Conservation (phyloP, 768 basidiomycete genomes). For the Kwoniella shandongensis region DNA sequence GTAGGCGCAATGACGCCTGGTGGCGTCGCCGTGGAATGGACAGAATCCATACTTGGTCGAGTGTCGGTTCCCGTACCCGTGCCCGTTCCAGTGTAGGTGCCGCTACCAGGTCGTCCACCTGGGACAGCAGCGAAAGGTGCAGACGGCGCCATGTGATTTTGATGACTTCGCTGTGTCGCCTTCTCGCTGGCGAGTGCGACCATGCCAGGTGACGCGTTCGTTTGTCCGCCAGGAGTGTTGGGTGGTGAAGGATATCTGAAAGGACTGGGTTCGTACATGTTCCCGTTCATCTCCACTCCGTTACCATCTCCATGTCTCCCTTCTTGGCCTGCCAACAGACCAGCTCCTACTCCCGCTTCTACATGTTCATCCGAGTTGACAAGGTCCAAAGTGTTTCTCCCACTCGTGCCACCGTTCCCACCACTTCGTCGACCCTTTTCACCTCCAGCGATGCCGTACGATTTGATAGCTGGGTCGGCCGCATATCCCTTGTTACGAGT, state of each 20-base stretch:
- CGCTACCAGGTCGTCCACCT: background rate
- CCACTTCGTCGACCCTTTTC: conserved; percentile 12
- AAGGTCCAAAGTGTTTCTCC: conserved; percentile 12
- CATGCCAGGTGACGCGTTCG: conserved; percentile 10
- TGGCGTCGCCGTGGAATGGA: background rate
- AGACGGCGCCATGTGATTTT: background rate
- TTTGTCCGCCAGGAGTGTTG: conserved; percentile 5
- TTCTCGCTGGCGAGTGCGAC: conserved; percentile 14
- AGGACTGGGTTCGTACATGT: conserved; percentile 17
- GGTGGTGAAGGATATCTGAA: conserved; percentile 23
- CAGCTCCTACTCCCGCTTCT: background rate
- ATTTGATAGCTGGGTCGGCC: conserved; percentile 14
- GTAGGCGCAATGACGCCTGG: background rate
- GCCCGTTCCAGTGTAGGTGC: background rate
- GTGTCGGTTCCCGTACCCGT: background rate
- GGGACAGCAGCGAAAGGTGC: too few relatives aligned
- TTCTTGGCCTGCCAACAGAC: background rate
- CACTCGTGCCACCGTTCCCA: background rate
- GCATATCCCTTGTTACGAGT: conserved; percentile 21
- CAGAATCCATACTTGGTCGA: background rate
- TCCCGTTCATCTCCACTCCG: conserved; percentile 11
- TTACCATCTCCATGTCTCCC: background rate
- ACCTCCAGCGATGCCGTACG: conserved; percentile 21
- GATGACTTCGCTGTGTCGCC: conserved; percentile 3
- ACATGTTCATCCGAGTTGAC: conserved; percentile 9